A percentile compares a stretch with the other conserved stretches of the same genome.
phyloP scores from a whole-genome alignment of 1,284 basidiomycete species.

The Leccinum pachyderme region DNA sequence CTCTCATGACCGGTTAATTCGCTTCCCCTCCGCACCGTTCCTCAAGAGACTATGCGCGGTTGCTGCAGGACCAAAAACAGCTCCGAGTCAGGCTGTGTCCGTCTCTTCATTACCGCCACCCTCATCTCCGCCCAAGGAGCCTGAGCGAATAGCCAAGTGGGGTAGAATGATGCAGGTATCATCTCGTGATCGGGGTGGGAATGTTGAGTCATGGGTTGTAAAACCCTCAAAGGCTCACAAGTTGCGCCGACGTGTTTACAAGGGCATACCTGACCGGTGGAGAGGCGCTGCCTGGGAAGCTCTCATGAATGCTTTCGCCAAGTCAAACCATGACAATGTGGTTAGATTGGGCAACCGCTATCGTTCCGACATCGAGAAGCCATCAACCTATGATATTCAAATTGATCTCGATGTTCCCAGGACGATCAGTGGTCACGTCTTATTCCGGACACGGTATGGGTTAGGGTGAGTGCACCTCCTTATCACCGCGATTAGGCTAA shows the following conservation, averaged over 20 bases:
- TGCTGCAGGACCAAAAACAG: slow-evolving; percentile 43
- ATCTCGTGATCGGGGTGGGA: slow-evolving; percentile 71
- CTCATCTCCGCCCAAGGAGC: slow-evolving; percentile 59
- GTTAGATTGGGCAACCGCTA: slow-evolving; percentile 55
- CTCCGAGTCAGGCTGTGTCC: slow-evolving; percentile 39
- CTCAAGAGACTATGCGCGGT: slow-evolving; percentile 54
- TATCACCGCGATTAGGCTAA: slow-evolving; percentile 11
- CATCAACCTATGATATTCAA: slow-evolving; percentile 91
- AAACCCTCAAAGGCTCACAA: slow-evolving; percentile 61
- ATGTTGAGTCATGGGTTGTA: slow-evolving; percentile 74
- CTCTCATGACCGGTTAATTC: slow-evolving; percentile 76
- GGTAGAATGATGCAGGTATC: slow-evolving; percentile 77
- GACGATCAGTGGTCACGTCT: slow-evolving; percentile 92
- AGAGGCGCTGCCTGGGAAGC: slow-evolving; percentile 89
- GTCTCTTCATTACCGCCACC: slow-evolving; percentile 48
- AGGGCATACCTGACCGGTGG: slow-evolving; percentile 97
- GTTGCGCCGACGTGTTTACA: slow-evolving; percentile 78
- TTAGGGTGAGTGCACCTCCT: slow-evolving; percentile 63
- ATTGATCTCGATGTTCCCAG: slow-evolving; percentile 98
- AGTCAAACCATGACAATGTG: slow-evolving; percentile 43
- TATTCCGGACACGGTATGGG: slow-evolving; percentile 96
- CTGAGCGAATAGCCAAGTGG: slow-evolving; percentile 81
- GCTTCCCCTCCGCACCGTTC: slow-evolving; percentile 63
- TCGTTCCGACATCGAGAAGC: slow-evolving; percentile 64
- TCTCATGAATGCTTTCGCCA: slow-evolving; percentile 56